A percentile compares a stretch with the other conserved stretches of the same genome.
phyloP scores from a whole-genome alignment of 2,329 filamentous ascomycete genomes.

The Periconia digitata region DNA sequence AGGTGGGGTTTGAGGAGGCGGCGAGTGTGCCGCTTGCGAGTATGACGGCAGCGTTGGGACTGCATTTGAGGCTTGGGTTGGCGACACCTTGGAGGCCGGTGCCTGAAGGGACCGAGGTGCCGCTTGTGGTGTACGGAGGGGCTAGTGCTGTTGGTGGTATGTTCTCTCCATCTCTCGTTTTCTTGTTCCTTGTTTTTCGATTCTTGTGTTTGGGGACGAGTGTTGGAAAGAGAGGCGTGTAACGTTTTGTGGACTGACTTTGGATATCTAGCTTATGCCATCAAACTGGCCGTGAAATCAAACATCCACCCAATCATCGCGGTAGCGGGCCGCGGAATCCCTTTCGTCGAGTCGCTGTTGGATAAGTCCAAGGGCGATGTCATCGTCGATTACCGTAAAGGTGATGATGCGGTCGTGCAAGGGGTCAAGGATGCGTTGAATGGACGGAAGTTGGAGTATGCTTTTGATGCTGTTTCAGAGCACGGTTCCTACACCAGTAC shows the following conservation, averaged over 20 bases:
- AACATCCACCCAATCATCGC: conserved; percentile 43
- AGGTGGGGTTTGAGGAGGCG: conserved; percentile 29
- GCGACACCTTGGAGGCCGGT: conserved; percentile 38
- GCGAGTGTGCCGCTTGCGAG: conserved; percentile 47
- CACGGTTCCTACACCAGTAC: conserved; percentile 40
- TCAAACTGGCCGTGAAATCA: conserved; percentile 36
- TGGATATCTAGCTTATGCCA: conserved; percentile 24
- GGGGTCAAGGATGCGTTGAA: conserved; percentile 48
- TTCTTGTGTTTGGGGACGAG: not conserved
- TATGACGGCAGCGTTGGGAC: conserved; percentile 46
- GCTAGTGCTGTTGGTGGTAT: conserved; percentile 35
- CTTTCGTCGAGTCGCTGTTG: conserved; percentile 34
- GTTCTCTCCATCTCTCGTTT: not conserved
- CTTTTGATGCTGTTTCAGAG: conserved; percentile 60
- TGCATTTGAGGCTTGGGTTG: conserved; percentile 43
- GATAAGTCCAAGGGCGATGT: conserved; percentile 36
- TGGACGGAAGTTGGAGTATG: conserved; percentile 50
- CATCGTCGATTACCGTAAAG: conserved; percentile 53
- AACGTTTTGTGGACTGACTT: too few relatives aligned
- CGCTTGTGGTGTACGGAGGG: conserved; percentile 41
- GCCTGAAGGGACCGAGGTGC: conserved; percentile 13
- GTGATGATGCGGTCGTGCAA: conserved; percentile 47
- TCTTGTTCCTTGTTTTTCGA: not conserved
- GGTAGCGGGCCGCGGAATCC: conserved; percentile 36
- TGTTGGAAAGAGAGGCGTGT: not conserved